Percentiles rank a stretch among this genome's conserved stretches.
These are phyloP conservation scores for Bathelium albidoporum DNA, from an alignment of 495 filamentous ascomycete species.

Conservation along the genomic window DNA sequence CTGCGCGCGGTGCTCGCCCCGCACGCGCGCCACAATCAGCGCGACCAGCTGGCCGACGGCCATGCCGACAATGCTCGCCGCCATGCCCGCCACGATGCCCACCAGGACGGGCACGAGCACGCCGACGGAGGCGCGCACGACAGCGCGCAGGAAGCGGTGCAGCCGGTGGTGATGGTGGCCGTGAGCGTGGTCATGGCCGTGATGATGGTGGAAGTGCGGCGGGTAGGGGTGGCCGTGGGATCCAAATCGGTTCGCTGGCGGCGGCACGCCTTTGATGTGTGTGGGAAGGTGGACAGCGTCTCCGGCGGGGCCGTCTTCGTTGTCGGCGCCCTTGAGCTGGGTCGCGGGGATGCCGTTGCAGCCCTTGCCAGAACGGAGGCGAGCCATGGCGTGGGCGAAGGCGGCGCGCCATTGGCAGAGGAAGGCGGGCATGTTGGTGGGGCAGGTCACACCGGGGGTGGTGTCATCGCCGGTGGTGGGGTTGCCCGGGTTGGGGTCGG, in stretches of 20 bases:
- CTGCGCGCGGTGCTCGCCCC: neutral
- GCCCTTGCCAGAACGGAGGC: neutral
- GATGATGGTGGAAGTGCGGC: neutral
- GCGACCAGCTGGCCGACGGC: conserved; percentile 21
- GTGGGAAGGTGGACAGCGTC: conserved; percentile 9
- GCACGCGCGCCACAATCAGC: conserved; percentile 18
- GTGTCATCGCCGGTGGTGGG: neutral
- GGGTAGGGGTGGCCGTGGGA: conserved; percentile 14
- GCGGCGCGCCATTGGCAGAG: conserved; percentile 7
- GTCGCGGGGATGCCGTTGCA: neutral
- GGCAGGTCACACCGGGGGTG: neutral
- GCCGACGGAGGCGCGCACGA: conserved; percentile 12
- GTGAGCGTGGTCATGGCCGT: conserved; percentile 1
- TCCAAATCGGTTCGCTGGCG: conserved; percentile 11
- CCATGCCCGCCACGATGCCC: conserved; percentile 23
- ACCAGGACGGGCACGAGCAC: conserved; percentile 22
- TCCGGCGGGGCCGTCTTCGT: conserved; percentile 6
- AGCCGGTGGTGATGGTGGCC: neutral
- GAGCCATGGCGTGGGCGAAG: neutral
- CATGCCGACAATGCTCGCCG: conserved; percentile 24
- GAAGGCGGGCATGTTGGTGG: neutral
- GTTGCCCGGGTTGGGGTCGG: conserved; percentile 4
- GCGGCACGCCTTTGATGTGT: conserved; percentile 12
- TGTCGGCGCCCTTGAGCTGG: conserved; percentile 19
- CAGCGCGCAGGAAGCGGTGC: conserved; percentile 16